Base-by-base conservation (phyloP, 768 basidiomycete genomes). In the Boletus eberwhitei region DNA sequence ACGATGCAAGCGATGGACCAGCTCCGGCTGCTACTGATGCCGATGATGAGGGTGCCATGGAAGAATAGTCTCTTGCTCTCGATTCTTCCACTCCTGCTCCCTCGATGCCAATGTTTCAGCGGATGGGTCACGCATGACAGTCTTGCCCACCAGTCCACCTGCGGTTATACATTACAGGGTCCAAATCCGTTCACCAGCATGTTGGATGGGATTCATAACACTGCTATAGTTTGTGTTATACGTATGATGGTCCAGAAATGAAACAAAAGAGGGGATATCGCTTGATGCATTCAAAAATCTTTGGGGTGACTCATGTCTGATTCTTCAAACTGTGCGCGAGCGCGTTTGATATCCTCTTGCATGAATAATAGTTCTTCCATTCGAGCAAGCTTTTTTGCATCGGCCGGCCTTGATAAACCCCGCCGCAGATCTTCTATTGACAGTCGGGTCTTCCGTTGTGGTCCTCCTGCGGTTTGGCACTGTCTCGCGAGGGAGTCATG, bases 331-430 rank as follows among this genome's bases (percentile, higher is more conserved):
- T 91, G 87, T 12, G 84, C 85, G 42, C 87, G 81, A 5, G 91
- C 93, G 9, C 91, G 84, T 68, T 93, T 90, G 71, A 95, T 94
- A 63, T 93, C 93, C 67, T 93, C 91, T 67, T 93, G 90, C 88
- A 93, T 92, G 75, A 92, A 93, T 34, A 95, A 66, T 35, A 96
- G 73, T 66, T 96, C 93, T 68, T 96, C 93, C 84, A 95, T 86
- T 52, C 93, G 79, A 17, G 93, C 92, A 22, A 95, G 80, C 69
- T 95, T 95, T 73, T 93, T 93, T 32, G 89, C 86, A 64, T 95
- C 93, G n/a, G 89, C 88, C 3, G 89, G 87, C 46, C 86, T 78
- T 26, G 90, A 90, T 22, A 96, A 74, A 8, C 83, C 88, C 54
- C 87, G 82, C 24, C 90, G 80, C 46, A 96, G 75, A 65, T 95